Evolutionary conservation across 441 rosid species (phyloP).

Genomic region (Pelargonium australe): DNA sequence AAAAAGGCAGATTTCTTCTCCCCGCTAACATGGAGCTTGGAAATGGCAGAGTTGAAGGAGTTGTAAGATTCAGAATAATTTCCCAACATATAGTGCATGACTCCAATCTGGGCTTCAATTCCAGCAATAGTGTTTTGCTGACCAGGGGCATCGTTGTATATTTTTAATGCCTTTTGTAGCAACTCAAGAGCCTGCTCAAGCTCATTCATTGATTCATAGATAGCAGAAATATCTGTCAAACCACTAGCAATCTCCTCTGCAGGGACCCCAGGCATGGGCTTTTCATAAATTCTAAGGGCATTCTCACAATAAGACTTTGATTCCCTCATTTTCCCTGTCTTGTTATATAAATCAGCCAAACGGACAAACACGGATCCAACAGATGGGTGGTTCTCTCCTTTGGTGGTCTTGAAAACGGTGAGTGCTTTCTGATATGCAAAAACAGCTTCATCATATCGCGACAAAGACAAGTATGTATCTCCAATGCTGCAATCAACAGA

Average conservation of each 20-base stretch:
- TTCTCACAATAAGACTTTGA: slow-evolving; percentile 61
- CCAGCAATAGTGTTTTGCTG: slow-evolving; percentile 57
- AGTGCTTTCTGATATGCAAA: slow-evolving; percentile 73
- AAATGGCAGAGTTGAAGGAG: slow-evolving; percentile 41
- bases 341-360: slow-evolving; percentile 55
- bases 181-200: slow-evolving; percentile 54
- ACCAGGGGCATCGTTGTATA: slow-evolving; percentile 51
- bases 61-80: slow-evolving; percentile 50
- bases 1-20: slow-evolving; percentile 63
- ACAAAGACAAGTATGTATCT: slow-evolving; percentile 55
- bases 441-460: slow-evolving; percentile 55
- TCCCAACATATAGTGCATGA: slow-evolving; percentile 62
- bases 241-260: slow-evolving; percentile 67
- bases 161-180: slow-evolving; percentile 50
- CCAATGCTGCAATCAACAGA: slow-evolving; percentile 66
- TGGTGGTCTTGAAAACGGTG: slow-evolving; percentile 48
- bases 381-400: slow-evolving; percentile 67
- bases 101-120: slow-evolving; percentile 71
- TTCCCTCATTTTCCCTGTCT: slow-evolving; percentile 57
- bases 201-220: slow-evolving; percentile 63
- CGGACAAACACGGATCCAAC: slow-evolving; percentile 61
- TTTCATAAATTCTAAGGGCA: slow-evolving; percentile 56
- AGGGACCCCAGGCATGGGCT: slow-evolving; percentile 43
- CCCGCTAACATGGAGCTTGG: slow-evolving; percentile 49
- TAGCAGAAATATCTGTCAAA: slow-evolving; percentile 51